Evolutionary conservation across 768 basidiomycete species (phyloP).

Genomic region (Myochromella boudieri): DNA sequence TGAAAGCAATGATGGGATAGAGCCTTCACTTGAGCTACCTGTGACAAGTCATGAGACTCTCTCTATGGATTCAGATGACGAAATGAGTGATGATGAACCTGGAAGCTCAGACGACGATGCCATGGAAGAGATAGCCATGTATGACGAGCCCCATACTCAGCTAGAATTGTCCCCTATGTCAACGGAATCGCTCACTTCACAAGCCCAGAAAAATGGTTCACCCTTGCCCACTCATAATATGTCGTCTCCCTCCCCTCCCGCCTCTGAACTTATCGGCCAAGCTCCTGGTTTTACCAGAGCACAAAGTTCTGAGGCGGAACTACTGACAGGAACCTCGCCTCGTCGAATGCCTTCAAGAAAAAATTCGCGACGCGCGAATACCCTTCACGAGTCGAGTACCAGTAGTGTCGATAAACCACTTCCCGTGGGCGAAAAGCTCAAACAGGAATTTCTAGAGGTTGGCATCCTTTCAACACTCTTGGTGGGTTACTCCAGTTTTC

Average conservation of each 20-base stretch:
- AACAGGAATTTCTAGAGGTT: conserved; percentile 72
- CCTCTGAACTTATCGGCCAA: conserved; percentile 28
- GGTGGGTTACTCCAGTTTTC: conserved; percentile 43
- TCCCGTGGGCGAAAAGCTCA: conserved; percentile 78
- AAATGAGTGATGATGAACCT: conserved; percentile 71
- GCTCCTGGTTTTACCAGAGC: conserved; percentile 24
- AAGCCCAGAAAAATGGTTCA: too few relatives aligned
- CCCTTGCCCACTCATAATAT: conserved; percentile 24
- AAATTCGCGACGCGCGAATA: conserved; percentile 48
- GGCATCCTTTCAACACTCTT: conserved; percentile 75
- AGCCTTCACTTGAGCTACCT: conserved; percentile 68
- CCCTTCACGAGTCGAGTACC: conserved; percentile 25
- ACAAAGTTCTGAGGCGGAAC: conserved; percentile 16
- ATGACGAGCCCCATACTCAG: conserved; percentile 52
- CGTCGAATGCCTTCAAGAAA: conserved; percentile 43
- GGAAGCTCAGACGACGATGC: conserved; percentile 77
- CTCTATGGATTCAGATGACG: conserved; percentile 70
- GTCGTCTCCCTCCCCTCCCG: conserved; percentile 29
- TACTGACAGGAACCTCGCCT: conserved; percentile 23
- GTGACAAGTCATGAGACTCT: conserved; percentile 54
- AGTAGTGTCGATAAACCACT: conserved; percentile 39
- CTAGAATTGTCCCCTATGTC: conserved; percentile 28
- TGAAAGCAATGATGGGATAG: conserved; percentile 57
- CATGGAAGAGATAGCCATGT: conserved; percentile 83
- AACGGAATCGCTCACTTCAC: conserved; percentile 32